phyloP scores from a whole-genome alignment of 2,329 filamentous ascomycete species.

The Botrytis fragariae region DNA sequence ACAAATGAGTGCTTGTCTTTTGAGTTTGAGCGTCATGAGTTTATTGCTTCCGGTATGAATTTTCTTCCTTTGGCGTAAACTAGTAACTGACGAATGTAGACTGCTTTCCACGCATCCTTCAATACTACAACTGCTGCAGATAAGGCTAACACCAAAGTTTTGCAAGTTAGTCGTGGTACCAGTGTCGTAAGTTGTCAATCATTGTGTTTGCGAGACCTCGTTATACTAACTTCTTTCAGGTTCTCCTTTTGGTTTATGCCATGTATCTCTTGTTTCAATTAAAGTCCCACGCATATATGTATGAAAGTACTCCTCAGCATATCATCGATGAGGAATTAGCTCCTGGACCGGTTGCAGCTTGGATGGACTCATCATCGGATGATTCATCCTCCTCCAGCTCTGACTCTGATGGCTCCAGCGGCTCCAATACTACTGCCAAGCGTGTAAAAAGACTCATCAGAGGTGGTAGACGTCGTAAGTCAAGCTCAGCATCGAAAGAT shows the following conservation, averaged over 20 bases:
- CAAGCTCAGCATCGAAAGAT: slow-evolving; percentile 68
- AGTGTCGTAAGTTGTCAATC: slow-evolving; percentile 63
- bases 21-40: slow-evolving; percentile 88
- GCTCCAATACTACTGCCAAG: slow-evolving; percentile 70
- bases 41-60: slow-evolving; percentile 70
- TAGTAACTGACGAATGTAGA: slow-evolving; percentile 45
- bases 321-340: slow-evolving; percentile 90
- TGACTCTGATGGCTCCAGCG: slow-evolving; percentile 66
- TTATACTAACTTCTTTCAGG: slow-evolving; percentile 42
- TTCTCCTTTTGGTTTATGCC: slow-evolving; percentile 77
- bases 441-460: slow-evolving; percentile 73
- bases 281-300: slow-evolving; percentile 88
- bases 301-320: slow-evolving; percentile 87
- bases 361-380: slow-evolving; percentile 65
- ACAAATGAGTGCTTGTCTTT: slow-evolving; percentile 90
- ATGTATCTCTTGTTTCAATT: slow-evolving; percentile 87
- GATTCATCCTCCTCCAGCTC: slow-evolving; percentile 60
- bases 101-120: slow-evolving; percentile 90
- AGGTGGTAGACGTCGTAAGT: slow-evolving; percentile 65
- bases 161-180: slow-evolving; percentile 85
- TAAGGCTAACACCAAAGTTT: slow-evolving; percentile 65
- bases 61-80: neutral
- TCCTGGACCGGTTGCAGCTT: slow-evolving; percentile 78
- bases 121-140: slow-evolving; percentile 44
- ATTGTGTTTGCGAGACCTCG: neutral